Evolutionary conservation across 192 early-diverging fungal species (phyloP).

Genomic region (Coemansia sp.): DNA sequence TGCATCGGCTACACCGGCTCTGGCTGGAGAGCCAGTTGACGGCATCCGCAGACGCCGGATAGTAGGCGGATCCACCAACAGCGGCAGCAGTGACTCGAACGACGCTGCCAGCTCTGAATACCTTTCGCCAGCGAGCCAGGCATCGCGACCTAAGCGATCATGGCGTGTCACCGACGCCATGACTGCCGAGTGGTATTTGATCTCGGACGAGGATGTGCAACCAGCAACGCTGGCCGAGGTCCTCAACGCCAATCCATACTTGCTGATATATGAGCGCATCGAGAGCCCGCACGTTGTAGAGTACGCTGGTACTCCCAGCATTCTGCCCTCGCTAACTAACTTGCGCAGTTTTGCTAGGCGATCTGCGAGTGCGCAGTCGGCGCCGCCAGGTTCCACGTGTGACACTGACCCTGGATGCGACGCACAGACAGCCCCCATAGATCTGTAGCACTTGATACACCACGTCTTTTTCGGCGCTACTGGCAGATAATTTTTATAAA

Average conservation of each 20-base stretch:
- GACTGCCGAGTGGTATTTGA: slow-evolving; percentile 65
- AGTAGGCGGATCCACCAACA: slow-evolving; percentile 26
- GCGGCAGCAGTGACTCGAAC: slow-evolving; percentile 22
- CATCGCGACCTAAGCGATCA: slow-evolving; percentile 38
- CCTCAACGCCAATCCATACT: slow-evolving; percentile 71
- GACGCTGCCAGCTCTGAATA: slow-evolving; percentile 6
- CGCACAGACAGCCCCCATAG: slow-evolving; percentile 8
- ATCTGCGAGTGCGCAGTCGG: slow-evolving; percentile 36
- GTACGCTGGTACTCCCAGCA: slow-evolving; percentile 41
- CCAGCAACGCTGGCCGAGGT: slow-evolving; percentile 61
- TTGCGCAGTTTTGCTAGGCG: slow-evolving; percentile 44
- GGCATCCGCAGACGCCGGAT: slow-evolving; percentile 45
- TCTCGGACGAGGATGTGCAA: slow-evolving; percentile 74
- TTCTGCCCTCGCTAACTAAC: slow-evolving; percentile 46
- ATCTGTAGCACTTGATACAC: slow-evolving; percentile 2
- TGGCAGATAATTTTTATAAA: neutral
- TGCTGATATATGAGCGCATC: slow-evolving; percentile 71
- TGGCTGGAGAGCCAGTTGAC: slow-evolving; percentile 14
- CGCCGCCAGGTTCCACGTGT: slow-evolving; percentile 1
- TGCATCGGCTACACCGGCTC: slow-evolving; percentile 16
- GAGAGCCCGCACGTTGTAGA: slow-evolving; percentile 27
- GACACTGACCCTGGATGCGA: neutral
- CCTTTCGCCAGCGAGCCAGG: slow-evolving; percentile 9
- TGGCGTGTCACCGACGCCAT: slow-evolving; percentile 50
- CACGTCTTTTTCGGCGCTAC: neutral